Evolutionary conservation across 805 yeast genomes (phyloP).

Genomic region (Metschnikowia gruessii): DNA sequence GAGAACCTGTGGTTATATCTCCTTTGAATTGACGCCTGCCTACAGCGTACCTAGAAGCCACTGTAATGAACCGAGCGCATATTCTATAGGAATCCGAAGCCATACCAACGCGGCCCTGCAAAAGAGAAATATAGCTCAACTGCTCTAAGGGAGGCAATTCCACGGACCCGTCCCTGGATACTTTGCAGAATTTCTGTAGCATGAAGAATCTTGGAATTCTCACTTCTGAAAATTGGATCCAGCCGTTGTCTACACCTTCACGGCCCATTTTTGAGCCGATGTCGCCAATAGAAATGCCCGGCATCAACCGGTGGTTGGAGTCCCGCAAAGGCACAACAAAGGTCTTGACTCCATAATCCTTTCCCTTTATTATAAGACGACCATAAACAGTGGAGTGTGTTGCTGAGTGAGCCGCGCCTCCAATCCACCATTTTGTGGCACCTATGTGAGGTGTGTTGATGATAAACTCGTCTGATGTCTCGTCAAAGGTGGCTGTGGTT

Average conservation of each 20-base stretch:
- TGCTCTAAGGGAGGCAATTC: slow-evolving; percentile 45
- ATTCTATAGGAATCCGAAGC: slow-evolving; percentile 43
- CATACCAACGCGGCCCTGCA: slow-evolving; percentile 47
- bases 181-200: slow-evolving; percentile 46
- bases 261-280: slow-evolving; percentile 50
- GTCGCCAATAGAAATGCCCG: slow-evolving; percentile 46
- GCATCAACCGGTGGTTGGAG: slow-evolving; percentile 39
- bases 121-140: slow-evolving; percentile 41
- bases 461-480: slow-evolving; percentile 39
- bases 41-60: slow-evolving; percentile 45
- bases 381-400: slow-evolving; percentile 43
- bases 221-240: slow-evolving; percentile 46
- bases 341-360: slow-evolving; percentile 47
- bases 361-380: slow-evolving; percentile 42
- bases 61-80: slow-evolving; percentile 41
- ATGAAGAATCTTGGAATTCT: slow-evolving; percentile 45
- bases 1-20: slow-evolving; percentile 12
- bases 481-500: slow-evolving; percentile 35
- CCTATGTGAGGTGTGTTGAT: slow-evolving; percentile 48
- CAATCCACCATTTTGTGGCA: slow-evolving; percentile 52
- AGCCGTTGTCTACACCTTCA: slow-evolving; percentile 48
- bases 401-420: slow-evolving; percentile 49
- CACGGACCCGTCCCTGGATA: slow-evolving; percentile 39
- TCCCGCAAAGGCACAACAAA: slow-evolving; percentile 47
- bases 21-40: slow-evolving; percentile 46